Base-by-base conservation (phyloP, 78 protist species). In the Polysphondylium violaceum region DNA sequence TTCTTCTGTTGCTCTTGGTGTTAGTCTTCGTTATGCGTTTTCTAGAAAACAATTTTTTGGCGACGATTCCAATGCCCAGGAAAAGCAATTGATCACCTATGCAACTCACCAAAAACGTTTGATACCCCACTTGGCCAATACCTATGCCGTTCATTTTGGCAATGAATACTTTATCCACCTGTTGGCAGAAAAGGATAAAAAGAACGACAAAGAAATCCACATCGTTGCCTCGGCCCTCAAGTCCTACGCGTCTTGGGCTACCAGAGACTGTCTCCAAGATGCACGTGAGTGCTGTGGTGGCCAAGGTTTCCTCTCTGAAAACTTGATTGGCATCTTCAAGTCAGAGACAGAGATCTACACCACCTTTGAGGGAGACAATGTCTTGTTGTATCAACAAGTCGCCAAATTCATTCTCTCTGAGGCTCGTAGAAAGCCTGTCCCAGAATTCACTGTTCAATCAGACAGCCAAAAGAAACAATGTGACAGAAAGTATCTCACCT, bases 361-460 rank as follows among this genome's bases (percentile, higher is more conserved):
- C 19, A 87, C 93, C 4, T 87, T 87, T 33, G 93, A 87, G 33
- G 93, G 93, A 29, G 93, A 87, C 43, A 87, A 87, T 36, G 74
- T 74, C 2, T 33, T 87, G n/a, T 31, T 87, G 51, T 76, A 67
- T 55, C 93, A 87, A 56, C 87, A 74, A 41, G 86, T 74, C 8
- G 83, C 93, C 19, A 74, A 76, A 23, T 74, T 64, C 19, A 31
- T 87, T 4, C 35, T 87, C 0, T 51, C 86, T 2, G 86, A 87
- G 65, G 47, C 71, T 7, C 40, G 86, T 38, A 75, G 63, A 27
- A 74, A 59, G 14, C 65, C 87, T 55, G 78, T 85, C 31, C 72
- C 83, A 31, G 81, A 64, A n/a, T 74, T 74, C 33, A 29, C 31
- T 29, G 27, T 12, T 29, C 93, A 77, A 51, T 69, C 77, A 0